Evolutionary conservation across 345 rosid genomes (phyloP).

Genomic region (Linum trigynum): DNA sequence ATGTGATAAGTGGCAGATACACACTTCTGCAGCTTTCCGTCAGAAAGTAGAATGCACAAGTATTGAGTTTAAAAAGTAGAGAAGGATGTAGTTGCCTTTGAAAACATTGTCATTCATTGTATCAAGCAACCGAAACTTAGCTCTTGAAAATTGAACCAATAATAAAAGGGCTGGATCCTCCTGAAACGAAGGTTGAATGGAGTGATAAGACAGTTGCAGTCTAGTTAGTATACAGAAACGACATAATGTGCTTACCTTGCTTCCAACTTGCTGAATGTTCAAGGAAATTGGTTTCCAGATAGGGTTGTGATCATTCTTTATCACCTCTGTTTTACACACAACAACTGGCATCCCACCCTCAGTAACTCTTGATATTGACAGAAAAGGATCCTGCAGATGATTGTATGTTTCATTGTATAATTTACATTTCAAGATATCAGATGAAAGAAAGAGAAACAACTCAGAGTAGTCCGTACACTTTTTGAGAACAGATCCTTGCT

Average conservation of each 20-base stretch:
- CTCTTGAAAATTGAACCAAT: background rate
- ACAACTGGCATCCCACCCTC: constrained; percentile 58
- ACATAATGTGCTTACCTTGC: constrained; percentile 42
- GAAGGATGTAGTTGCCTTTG: background rate
- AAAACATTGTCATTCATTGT: background rate
- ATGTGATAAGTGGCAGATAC: background rate
- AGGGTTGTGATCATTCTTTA: constrained; percentile 64
- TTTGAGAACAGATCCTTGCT: constrained; percentile 67
- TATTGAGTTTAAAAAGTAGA: background rate
- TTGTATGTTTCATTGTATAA: constrained; percentile 7
- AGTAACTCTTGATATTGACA: constrained; percentile 69
- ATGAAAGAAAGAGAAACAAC: constrained; percentile 11
- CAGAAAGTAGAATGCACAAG: background rate
- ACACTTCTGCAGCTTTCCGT: background rate
- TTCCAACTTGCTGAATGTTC: constrained; percentile 79
- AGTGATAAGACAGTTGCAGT: no score
- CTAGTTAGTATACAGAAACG: background rate
- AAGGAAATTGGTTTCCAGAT: constrained; percentile 68
- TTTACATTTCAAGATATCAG: constrained; percentile 7
- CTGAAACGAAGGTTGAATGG: background rate
- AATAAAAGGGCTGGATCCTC: background rate
- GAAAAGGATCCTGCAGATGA: constrained; percentile 64
- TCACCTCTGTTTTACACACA: constrained; percentile 79
- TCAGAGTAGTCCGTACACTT: constrained; percentile 45
- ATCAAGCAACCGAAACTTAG: background rate